phyloP scores from a whole-genome alignment of 1,139 yeast species.

The Saccharomyces pastorianus region DNA sequence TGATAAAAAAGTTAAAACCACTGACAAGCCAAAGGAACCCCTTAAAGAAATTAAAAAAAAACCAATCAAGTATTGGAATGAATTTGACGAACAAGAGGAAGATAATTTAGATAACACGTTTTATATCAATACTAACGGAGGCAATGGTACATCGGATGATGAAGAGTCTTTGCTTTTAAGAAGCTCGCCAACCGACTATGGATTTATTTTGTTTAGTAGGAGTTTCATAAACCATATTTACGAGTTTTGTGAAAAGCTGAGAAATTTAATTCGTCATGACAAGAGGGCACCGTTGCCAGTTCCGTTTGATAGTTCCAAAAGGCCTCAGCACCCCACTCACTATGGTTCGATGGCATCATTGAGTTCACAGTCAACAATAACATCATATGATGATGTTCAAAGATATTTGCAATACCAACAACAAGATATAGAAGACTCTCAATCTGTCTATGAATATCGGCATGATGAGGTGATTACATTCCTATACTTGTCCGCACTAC shows the following conservation, averaged over 20 bases:
- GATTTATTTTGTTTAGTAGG: conserved; percentile 22
- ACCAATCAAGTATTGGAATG: conserved; percentile 55
- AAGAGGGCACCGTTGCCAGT: neutral
- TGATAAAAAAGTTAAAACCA: neutral
- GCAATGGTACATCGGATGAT: conserved; percentile 9
- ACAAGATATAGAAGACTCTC: conserved; percentile 18
- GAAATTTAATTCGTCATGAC: conserved; percentile 10
- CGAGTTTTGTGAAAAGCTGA: conserved; percentile 12
- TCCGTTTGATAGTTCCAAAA: neutral
- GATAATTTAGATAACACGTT: conserved; percentile 30
- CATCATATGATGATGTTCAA: conserved; percentile 19
- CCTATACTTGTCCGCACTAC: conserved; percentile 37
- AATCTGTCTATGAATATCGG: conserved; percentile 24
- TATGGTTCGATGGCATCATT: conserved; percentile 4
- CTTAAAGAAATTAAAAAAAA: conserved; percentile 1
- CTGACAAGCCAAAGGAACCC: neutral
- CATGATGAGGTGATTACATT: conserved; percentile 43
- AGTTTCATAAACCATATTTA: conserved; percentile 20
- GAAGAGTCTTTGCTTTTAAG: conserved; percentile 1
- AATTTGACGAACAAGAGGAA: conserved; percentile 59
- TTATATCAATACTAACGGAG: conserved; percentile 15
- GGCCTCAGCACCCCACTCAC: neutral
- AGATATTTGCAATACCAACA: conserved; percentile 14
- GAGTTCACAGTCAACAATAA: conserved; percentile 6
- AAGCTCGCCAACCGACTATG: conserved; percentile 9